phyloP scores from a whole-genome alignment of 371 early-diverging fungal genomes.

The Coemansia sp. region DNA sequence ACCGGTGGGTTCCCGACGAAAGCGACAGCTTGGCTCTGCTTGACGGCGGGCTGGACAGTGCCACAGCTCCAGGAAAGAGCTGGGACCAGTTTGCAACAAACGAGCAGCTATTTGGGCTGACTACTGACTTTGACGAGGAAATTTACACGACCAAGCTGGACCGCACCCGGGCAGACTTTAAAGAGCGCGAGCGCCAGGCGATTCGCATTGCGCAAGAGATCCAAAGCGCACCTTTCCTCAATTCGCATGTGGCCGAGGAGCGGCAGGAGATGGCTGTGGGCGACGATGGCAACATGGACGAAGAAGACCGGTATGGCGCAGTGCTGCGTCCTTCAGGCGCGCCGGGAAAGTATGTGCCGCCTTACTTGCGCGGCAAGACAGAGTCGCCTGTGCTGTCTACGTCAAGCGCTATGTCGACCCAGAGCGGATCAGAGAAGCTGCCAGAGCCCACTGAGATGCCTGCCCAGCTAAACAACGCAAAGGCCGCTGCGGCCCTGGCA shows the following conservation, averaged over 20 bases:
- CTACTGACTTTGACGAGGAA: slow-evolving; percentile 93
- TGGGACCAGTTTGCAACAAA: slow-evolving; percentile 99
- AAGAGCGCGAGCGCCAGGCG: slow-evolving; percentile 85
- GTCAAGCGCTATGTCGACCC: neutral
- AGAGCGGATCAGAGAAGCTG: slow-evolving; percentile 1
- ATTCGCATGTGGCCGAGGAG: slow-evolving; percentile 92
- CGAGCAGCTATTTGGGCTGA: slow-evolving; percentile 91
- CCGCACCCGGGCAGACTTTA: slow-evolving; percentile 78
- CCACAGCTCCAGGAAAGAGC: slow-evolving; percentile 16
- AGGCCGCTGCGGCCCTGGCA: slow-evolving; percentile 48
- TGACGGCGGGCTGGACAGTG: slow-evolving; percentile 36
- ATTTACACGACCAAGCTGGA: slow-evolving; percentile 95
- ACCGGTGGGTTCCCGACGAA: slow-evolving; percentile 80
- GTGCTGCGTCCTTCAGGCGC: slow-evolving; percentile 66
- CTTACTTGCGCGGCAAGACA: slow-evolving; percentile 70
- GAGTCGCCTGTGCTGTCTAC: slow-evolving; percentile 28
- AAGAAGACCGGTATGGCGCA: slow-evolving; percentile 84
- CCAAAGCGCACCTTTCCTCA: slow-evolving; percentile 67
- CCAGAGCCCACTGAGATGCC: neutral
- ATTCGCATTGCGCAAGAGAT: slow-evolving; percentile 91
- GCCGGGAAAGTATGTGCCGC: slow-evolving; percentile 77
- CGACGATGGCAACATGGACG: slow-evolving; percentile 72
- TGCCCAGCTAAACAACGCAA: slow-evolving; percentile 25
- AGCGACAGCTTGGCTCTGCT: slow-evolving; percentile 48
- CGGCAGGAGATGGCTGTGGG: slow-evolving; percentile 66